Evolutionary conservation across 495 filamentous ascomycete genomes (phyloP), one percentile per base, ranked within the genome.

Genomic region (Penicillium crystallinum): DNA sequence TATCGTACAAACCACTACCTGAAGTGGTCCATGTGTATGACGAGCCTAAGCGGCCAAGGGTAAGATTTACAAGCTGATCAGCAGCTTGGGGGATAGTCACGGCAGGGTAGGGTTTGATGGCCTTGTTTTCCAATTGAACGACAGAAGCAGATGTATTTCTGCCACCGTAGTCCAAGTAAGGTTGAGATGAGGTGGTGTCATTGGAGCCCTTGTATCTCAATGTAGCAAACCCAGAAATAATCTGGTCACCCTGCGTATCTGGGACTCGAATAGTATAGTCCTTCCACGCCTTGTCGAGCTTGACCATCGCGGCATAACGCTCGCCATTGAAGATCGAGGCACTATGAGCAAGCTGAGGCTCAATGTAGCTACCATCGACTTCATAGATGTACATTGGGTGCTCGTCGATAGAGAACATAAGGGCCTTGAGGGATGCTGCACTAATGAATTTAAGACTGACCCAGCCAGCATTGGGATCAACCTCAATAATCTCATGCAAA

Each of bases 361-460:
- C 65, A 33, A 75, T 63, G 29, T 68, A 70, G 14, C 55, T 54
- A 3, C 72, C 72, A 37, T 75, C 72, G 18, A 73, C 69, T 39
- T 69, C 69, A 22, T 74, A 74, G 22, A 75, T 55, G 37, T 59
- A 68, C 67, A 74, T 67, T 0, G 65, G 61, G 30, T 74, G 69
- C 17, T 71, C 59, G 41, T 75, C 69, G 19, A 75, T 66, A 11
- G 75, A 77, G 46, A 80, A 69, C 9, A 62, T 57, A 14, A 70
- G 56, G 2, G 60, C 65, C 22, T 75, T 68, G 12, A 75, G 35
- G 22, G 63, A 60, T 3, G 71, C 62, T 2, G 76, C 61, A 35
- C 68, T 70, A 36, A 81, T 74, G 44, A 81, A 62, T n/a, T 80
- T 75, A 7, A 81, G 60, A 41, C 73, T 74, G 4, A 70, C 59